A percentile compares a stretch with the other conserved stretches of the same genome.
These are phyloP conservation scores for Beauveria varroae DNA, from an alignment of 2,329 filamentous ascomycete species.

Conservation along the genomic window DNA sequence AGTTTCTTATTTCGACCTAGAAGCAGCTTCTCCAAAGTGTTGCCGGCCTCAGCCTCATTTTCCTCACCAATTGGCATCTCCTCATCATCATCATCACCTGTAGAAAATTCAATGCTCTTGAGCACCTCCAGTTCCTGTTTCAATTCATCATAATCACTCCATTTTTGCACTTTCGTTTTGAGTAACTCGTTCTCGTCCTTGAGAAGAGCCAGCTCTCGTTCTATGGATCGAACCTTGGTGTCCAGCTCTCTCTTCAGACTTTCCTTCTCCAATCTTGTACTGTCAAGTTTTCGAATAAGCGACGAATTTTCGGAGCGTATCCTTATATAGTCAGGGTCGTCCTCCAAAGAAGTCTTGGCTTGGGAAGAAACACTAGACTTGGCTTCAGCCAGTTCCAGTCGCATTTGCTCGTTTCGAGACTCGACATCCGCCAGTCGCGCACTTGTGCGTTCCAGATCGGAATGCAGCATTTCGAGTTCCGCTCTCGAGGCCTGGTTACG, in stretches of 20 bases:
- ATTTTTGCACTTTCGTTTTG: conserved; percentile 75
- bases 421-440: conserved; percentile 83
- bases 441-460: conserved; percentile 85
- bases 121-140: conserved; percentile 94
- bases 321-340: conserved; percentile 82
- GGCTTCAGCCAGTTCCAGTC: conserved; percentile 82
- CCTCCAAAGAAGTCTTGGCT: conserved; percentile 60
- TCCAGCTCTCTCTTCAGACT: conserved; percentile 70
- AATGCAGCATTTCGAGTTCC: conserved; percentile 87
- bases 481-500: conserved; percentile 69
- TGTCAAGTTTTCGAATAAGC: conserved; percentile 80
- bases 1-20: conserved; percentile 95
- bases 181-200: conserved; percentile 75
- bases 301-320: conserved; percentile 91
- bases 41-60: conserved; percentile 45
- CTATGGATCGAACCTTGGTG: conserved; percentile 65
- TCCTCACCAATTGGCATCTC: conserved; percentile 42
- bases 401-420: conserved; percentile 86
- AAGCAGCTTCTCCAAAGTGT: conserved; percentile 84
- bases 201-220: conserved; percentile 67
- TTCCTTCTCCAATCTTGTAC: conserved; percentile 75
- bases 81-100: conserved; percentile 82
- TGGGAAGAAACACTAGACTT: conserved; percentile 61
- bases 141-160: conserved; percentile 91
- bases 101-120: conserved; percentile 96